Evolutionary conservation across 805 yeast species (phyloP), one percentile per base, ranked within the genome.

Genomic region (Kluyveromyces wickerhamii): DNA sequence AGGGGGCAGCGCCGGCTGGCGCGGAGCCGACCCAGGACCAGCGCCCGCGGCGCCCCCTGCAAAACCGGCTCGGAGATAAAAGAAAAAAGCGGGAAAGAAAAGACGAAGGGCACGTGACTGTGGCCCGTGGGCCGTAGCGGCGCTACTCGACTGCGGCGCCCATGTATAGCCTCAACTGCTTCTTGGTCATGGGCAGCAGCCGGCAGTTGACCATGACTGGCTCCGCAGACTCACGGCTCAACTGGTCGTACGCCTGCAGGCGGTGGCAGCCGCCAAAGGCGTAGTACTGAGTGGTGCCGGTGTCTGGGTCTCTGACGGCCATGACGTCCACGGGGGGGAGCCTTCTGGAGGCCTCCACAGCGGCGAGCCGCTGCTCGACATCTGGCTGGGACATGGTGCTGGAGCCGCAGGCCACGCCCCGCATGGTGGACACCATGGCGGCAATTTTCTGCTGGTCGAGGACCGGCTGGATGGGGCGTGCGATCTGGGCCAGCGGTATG

Each of bases 221-320:
- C 10, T 42, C 36, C 3, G 39, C 43, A 3, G 57, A 51, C 20
- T 67, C 69, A 2, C 66, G 62, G 26, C 63, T 66, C 12, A 52
- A 36, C 25, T 68, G 60, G 38, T 84, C 92, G 51, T 86, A 86
- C 0, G 94, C 94, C 54, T 85, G 94, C 45, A 85, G 79, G 42
- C 95, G 59, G 52, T 85, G 95, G 52, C 95, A 85, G 0, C 95
- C 95, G 5, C 95, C 95, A 59, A 85, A 85, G 1, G 88, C 94
- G 57, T 82, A 84, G 50, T 79, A 84, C 53, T 69, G 69, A 23
- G 59, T 66, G 32, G 71, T 59, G 2, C 85, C 89, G 6, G 69
- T 54, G 21, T 30, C 33, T 26, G 33, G 25, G 27, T 79, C 80
- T 27, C 78, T 65, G 2, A 84, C 82, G 23, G 69, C 67, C 42